These are phyloP conservation scores for Solanum chiquidenum DNA, from an alignment of 257 asterid genomes.

Conservation along the genomic window DNA sequence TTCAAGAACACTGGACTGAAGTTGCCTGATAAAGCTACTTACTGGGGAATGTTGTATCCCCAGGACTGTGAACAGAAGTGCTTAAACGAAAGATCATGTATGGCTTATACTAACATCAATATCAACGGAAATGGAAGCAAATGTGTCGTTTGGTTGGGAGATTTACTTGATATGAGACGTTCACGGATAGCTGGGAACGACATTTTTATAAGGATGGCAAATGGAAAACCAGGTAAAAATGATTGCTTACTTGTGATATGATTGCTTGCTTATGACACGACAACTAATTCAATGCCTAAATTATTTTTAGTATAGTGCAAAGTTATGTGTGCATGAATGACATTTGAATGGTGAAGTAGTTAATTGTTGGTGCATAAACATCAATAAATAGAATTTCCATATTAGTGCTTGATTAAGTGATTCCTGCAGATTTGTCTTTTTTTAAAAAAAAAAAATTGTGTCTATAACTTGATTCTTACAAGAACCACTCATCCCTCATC, in stretches of 20 bases:
- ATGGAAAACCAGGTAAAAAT: conserved; percentile 14
- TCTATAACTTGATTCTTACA: background rate
- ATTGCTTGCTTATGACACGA: background rate
- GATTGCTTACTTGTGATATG: background rate
- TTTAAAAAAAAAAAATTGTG: background rate
- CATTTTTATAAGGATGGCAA: conserved; percentile 31
- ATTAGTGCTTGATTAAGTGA: background rate
- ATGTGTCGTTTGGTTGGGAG: conserved; percentile 26
- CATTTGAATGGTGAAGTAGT: background rate
- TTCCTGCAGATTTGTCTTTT: background rate
- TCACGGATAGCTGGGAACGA: conserved; percentile 7
- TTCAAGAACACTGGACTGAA: conserved; percentile 15
- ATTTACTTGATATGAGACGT: conserved; percentile 20
- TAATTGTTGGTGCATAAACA: background rate
- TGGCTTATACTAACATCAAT: conserved; percentile 23
- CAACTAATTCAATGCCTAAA: background rate
- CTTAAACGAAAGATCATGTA: conserved; percentile 19
- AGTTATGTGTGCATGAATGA: background rate
- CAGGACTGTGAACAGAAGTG: conserved; percentile 14
- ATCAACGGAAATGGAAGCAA: conserved; percentile 11
- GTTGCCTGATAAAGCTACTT: conserved; percentile 24
- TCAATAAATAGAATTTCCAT: background rate
- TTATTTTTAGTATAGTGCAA: background rate
- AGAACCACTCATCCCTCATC: background rate
- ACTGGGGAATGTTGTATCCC: conserved; percentile 2